phyloP scores from a whole-genome alignment of 192 early-diverging fungal genomes.

The Lobulomyces angularis region DNA sequence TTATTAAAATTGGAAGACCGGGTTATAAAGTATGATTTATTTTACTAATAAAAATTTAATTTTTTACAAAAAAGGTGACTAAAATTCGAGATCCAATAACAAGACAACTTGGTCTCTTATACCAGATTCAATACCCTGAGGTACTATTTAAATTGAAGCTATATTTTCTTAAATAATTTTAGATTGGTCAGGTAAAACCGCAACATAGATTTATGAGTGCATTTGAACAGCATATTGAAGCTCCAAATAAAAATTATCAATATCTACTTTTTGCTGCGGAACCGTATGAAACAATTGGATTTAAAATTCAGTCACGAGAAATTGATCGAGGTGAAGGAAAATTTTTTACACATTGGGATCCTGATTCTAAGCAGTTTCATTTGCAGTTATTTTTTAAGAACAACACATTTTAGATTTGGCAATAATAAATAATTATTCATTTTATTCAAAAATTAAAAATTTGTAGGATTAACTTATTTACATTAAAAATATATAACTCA shows the following conservation, averaged over 20 bases:
- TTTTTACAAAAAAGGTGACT: conserved; percentile 60
- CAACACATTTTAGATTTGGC: no score
- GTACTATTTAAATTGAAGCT: no score
- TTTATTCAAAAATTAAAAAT: no score
- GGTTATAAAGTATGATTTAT: conserved; percentile 48
- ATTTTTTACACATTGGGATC: conserved; percentile 92
- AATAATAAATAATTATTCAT: no score
- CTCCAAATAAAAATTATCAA: conserved; percentile 76
- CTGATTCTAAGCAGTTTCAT: conserved; percentile 71
- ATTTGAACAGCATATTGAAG: conserved; percentile 85
- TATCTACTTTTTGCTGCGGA: conserved; percentile 91
- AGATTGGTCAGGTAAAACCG: conserved; percentile 62
- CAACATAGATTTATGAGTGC: conserved; percentile 93
- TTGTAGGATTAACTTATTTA: no score
- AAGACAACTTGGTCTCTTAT: conserved; percentile 76
- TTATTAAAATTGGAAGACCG: conserved; percentile 90
- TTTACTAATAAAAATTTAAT: neutral
- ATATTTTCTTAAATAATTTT: no score
- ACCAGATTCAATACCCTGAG: conserved; percentile 92
- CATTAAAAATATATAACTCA: no score
- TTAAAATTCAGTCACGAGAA: conserved; percentile 87
- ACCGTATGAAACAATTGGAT: conserved; percentile 88
- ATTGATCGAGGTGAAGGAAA: conserved; percentile 77
- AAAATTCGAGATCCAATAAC: conserved; percentile 82
- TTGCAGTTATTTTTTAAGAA: conserved; percentile 88